Conservation (phyloP, 1,284 basidiomycete species). For the Microbotryum intermedium region DNA sequence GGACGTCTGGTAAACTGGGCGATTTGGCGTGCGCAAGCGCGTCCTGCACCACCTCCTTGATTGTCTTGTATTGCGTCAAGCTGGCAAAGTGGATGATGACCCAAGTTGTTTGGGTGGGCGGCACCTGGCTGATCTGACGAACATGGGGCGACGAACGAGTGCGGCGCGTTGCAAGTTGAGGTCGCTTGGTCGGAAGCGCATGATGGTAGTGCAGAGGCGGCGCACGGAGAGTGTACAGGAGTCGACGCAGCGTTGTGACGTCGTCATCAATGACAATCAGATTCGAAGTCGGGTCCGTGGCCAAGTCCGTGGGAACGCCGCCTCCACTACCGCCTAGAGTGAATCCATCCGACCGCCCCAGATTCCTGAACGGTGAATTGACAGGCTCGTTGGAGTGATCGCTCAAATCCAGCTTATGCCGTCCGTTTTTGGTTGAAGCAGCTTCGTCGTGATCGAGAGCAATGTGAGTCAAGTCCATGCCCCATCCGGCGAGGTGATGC, state of each 20-base stretch:
- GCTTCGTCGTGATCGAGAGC: conserved; percentile 45
- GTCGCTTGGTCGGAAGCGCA: conserved; percentile 51
- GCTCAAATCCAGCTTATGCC: conserved; percentile 28
- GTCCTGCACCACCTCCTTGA: conserved; percentile 74
- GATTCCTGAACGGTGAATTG: neutral
- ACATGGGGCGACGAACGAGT: conserved; percentile 66
- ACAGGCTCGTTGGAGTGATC: neutral
- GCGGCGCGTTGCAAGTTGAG: conserved; percentile 56
- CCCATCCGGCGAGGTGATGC: conserved; percentile 86
- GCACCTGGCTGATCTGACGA: conserved; percentile 44
- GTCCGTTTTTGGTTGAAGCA: conserved; percentile 10
- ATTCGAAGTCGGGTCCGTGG: conserved; percentile 14
- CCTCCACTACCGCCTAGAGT: neutral
- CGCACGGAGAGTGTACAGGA: conserved; percentile 43
- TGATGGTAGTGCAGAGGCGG: conserved; percentile 23
- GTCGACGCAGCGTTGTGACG: conserved; percentile 59
- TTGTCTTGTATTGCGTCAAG: conserved; percentile 72
- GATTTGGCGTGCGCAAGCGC: conserved; percentile 48
- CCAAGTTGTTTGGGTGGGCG: conserved; percentile 21
- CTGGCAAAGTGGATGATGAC: conserved; percentile 85
- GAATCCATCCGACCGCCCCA: neutral
- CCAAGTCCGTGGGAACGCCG: neutral
- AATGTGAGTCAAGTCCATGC: conserved; percentile 78
- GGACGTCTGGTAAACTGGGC: conserved; percentile 60
- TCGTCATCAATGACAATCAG: conserved; percentile 88